Percentiles rank a stretch among this genome's conserved stretches.
These are phyloP conservation scores for Henckelia pumila DNA, from an alignment of 257 asterid genomes.

Conservation along the genomic window DNA sequence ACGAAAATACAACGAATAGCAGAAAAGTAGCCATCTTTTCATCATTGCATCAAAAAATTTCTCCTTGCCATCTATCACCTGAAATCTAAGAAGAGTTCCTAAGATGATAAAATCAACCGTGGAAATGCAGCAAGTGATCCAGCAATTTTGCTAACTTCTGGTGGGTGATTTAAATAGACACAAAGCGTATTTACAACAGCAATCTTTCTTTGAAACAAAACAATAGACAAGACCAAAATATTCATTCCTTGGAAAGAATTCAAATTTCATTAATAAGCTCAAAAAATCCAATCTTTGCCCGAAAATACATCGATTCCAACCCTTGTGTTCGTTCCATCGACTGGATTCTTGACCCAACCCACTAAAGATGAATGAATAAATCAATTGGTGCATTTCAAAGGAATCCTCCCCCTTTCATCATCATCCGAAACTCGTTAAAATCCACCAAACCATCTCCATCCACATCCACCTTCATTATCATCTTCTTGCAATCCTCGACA, in stretches of 20 bases:
- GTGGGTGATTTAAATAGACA: no score
- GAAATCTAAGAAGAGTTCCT: no score
- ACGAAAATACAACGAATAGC: no score
- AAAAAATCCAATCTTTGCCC: neutral
- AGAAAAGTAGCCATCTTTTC: neutral
- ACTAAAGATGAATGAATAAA: conserved; percentile 12
- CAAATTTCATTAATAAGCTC: neutral
- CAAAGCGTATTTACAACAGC: neutral
- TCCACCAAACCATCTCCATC: conserved; percentile 64
- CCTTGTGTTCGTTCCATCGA: neutral
- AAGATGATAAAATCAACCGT: no score
- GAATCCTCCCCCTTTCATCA: conserved; percentile 58
- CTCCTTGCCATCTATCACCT: no score
- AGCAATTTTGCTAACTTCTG: no score
- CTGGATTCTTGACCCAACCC: neutral
- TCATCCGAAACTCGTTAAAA: conserved; percentile 56
- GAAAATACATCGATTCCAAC: neutral
- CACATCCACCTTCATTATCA: conserved; percentile 60
- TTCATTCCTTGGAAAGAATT: neutral
- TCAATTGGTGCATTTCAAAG: conserved; percentile 39
- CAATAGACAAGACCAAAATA: neutral
- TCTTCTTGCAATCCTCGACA: conserved; percentile 53
- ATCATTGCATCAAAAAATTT: no score
- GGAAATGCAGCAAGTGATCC: no score
- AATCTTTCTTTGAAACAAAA: neutral